Evolutionary conservation across 805 yeast genomes (phyloP), one percentile per base, ranked within the genome.

Genomic region (Ogataea allantospora): DNA sequence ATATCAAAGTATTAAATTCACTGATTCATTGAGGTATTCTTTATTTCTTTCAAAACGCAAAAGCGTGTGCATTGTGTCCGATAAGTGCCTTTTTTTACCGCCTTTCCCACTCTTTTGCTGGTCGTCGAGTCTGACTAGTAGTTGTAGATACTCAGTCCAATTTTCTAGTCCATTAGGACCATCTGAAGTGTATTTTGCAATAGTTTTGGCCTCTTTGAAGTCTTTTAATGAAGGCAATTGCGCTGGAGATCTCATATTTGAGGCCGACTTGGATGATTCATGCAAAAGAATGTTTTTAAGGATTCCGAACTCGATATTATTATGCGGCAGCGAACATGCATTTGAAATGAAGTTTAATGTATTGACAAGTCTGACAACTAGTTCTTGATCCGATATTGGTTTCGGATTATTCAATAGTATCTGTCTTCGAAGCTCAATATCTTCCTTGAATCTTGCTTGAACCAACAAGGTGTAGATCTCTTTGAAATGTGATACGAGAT

Each of bases 281-380:
- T 34, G 53, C 13, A 53, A 49, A 22, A 56, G 10, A 2, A 57
- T 44, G 8, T 53, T 34, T 11, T 41, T 35, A 3, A 54, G 14
- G 2, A 55, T 40, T 21, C 38, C 40, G 15, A 19, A 44, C 22
- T 54, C 59, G 7, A 27, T 15, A 11, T 38, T 23, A 7, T 23
- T 10, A 12, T 14, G 28, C 20, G 35, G 33, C 31, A 39, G 33
- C n/a, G 45, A 33, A 25, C 55, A 45, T 2, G 58, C 50, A 38
- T 58, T 58, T 23, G 51, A 47, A 6, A 55, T 29, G 33, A 58
- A 57, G 28, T 53, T 51, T 9, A 58, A 30, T 1, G 61, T 48
- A 24, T 55, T 54, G 3, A 53, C 33, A 5, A 49, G 25, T 12
- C 62, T 29, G 9, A 26, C 7, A 7, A 40, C 24, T 4, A 53